Base-by-base conservation (phyloP, 2,329 filamentous ascomycete species). In the Pseudodiploospora longispora region DNA sequence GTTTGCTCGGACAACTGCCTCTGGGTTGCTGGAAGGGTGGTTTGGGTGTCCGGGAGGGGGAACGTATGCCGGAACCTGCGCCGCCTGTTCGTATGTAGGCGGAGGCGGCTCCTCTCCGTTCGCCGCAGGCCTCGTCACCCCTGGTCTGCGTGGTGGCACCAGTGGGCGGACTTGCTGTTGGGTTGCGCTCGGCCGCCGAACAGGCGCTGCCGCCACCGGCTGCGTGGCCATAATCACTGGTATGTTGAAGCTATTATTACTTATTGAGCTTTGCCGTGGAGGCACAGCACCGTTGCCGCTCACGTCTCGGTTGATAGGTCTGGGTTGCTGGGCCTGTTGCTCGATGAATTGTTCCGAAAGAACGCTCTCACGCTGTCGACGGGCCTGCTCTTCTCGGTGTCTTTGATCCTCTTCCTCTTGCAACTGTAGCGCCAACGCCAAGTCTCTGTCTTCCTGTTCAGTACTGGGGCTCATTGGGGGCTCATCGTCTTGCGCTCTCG, bases 401-500 rank as follows among this genome's bases (percentile, higher is more conserved):
- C 81, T 76, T 55, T 88, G 82, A 51, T 96, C 88, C 62, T 97
- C 91, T 60, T 95, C 89, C 57, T 97, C 93, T 60, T 97, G 91
- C 1, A 96, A 75, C 59, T 97, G 93, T 6, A 98, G 72, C 0
- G 91, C 90, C 3, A 97, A 74, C 0, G 93, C 93, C 30, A 96
- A 67, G 48, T 93, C 87, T 47, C 90, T 81, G 55, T 96, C 90
- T 65, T 96, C 80, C 69, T 94, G 76, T 65, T 83, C 73, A 51
- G 72, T 65, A 50, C 67, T 63, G 12, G 70, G 66, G 7, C 67
- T 70, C 38, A 63, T 48, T 0, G 63, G 57, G 2, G 55, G 51
- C 9, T 59, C 54, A 3, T 57, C 52, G 1, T 46, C 45, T 19
- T 55, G 48, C 29, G 57, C 51, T 2, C 50, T 53, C 0, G 41